A percentile compares a stretch with the other conserved stretches of the same genome.
phyloP scores from a whole-genome alignment of 2,329 filamentous ascomycete genomes.

The Plenodomus biglobosus region DNA sequence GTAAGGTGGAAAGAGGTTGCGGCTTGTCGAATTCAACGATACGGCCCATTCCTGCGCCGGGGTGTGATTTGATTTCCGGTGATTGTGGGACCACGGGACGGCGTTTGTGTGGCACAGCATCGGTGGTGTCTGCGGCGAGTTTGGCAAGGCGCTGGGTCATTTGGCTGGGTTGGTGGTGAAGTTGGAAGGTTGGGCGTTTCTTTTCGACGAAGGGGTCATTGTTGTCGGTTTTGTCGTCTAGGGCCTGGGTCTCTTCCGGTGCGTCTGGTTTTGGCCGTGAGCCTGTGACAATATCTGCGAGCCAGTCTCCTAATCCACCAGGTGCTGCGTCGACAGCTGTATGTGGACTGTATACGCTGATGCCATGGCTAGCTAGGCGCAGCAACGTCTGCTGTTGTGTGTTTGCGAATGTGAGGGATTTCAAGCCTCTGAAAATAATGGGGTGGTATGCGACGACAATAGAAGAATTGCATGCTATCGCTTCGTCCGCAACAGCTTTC shows the following conservation, averaged over 20 bases:
- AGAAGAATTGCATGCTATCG: constrained; percentile 72
- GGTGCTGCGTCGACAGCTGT: constrained; percentile 89
- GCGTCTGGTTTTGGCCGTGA: constrained; percentile 37
- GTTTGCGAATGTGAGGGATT: constrained; percentile 80
- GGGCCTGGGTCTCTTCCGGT: constrained; percentile 4
- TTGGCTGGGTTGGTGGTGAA: constrained; percentile 55
- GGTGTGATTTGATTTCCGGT: constrained; percentile 42
- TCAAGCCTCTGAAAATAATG: constrained; percentile 92
- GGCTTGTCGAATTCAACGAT: constrained; percentile 58
- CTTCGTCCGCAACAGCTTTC: constrained; percentile 83
- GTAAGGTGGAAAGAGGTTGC: constrained; percentile 59
- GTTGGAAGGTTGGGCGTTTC: constrained; percentile 47
- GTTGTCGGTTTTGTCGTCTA: constrained; percentile 12
- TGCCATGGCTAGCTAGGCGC: constrained; percentile 77
- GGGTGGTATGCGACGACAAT: constrained; percentile 93
- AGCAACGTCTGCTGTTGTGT: constrained; percentile 85
- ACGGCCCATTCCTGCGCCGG: constrained; percentile 62
- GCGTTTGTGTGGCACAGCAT: constrained; percentile 50
- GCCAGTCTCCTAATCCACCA: constrained; percentile 88
- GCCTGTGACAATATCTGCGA: constrained; percentile 79
- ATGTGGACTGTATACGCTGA: constrained; percentile 95
- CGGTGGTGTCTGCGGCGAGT: constrained; percentile 6
- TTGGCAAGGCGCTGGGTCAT: constrained; percentile 40
- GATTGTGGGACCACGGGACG: constrained; percentile 56
- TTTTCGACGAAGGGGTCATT: constrained; percentile 44